Percentiles rank a stretch among this genome's conserved stretches.
Evolutionary conservation across 1,284 basidiomycete genomes (phyloP).

Genomic region (Boletus semigastroideus): DNA sequence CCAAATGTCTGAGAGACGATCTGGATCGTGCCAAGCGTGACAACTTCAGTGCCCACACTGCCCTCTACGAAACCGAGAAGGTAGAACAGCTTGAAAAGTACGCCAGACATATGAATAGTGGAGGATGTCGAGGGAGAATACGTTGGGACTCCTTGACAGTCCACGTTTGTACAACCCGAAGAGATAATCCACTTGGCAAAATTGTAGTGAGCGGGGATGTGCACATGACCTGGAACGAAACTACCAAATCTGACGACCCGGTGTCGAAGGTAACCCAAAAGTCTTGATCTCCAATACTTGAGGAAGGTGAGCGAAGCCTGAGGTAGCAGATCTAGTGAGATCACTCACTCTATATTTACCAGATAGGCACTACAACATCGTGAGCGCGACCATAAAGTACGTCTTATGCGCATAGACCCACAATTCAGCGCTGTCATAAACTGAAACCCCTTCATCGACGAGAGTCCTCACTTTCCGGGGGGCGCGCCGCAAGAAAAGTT

Average conservation of each 20-base stretch:
- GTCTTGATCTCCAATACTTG: constrained; percentile 32
- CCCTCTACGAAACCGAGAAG: constrained; percentile 49
- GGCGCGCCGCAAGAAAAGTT: constrained; percentile 25
- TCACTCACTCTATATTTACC: constrained; percentile 27
- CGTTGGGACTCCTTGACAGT: constrained; percentile 35
- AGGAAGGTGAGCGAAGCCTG: background rate
- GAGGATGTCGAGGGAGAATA: constrained; percentile 32
- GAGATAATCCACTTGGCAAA: constrained; percentile 38
- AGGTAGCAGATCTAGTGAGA: background rate
- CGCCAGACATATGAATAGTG: constrained; percentile 34
- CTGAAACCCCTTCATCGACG: constrained; percentile 8
- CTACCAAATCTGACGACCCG: constrained; percentile 34
- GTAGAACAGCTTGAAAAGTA: constrained; percentile 44
- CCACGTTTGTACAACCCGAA: constrained; percentile 30
- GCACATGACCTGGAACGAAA: background rate
- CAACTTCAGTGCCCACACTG: constrained; percentile 41
- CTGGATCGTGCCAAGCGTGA: constrained; percentile 45
- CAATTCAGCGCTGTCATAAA: constrained; percentile 33
- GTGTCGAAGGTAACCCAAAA: constrained; percentile 39
- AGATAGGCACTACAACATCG: constrained; percentile 27
- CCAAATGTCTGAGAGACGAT: constrained; percentile 36
- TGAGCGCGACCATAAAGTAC: background rate
- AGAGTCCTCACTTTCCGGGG: constrained; percentile 19
- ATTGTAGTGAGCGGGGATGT: background rate
- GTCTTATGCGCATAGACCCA: constrained; percentile 14